Percentiles rank a stretch among this genome's conserved stretches.
Conservation (phyloP, 768 basidiomycete species). For the Tephrocybe sp. region DNA sequence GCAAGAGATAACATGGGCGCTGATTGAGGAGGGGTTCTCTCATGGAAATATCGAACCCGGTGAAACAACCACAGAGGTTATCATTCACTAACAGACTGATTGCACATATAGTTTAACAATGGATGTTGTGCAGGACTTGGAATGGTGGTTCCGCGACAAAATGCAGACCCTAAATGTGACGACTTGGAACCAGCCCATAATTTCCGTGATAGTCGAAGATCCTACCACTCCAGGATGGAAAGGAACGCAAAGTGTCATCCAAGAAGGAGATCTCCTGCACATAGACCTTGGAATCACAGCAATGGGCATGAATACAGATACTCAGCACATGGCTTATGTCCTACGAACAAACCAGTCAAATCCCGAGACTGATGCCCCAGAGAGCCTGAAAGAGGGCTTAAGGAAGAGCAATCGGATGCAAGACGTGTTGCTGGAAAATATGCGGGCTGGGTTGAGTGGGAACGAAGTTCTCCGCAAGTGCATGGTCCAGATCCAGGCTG, state of each 20-base stretch:
- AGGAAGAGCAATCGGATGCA: conserved; percentile 49
- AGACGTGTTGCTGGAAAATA: conserved; percentile 42
- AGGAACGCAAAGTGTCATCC: conserved; percentile 37
- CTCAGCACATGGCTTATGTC: conserved; percentile 56
- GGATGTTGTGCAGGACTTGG: conserved; percentile 37
- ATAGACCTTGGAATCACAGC: conserved; percentile 55
- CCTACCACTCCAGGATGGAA: conserved; percentile 42
- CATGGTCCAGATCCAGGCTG: conserved; percentile 40
- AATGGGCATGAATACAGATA: conserved; percentile 54
- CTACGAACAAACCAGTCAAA: conserved; percentile 30
- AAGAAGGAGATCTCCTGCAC: conserved; percentile 49
- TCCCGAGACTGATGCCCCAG: conserved; percentile 41
- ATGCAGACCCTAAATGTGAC: conserved; percentile 44
- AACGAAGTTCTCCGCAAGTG: conserved; percentile 42
- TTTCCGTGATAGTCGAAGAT: conserved; percentile 40
- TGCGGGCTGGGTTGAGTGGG: conserved; percentile 45
- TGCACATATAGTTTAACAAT: not conserved
- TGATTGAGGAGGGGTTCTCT: conserved; percentile 53
- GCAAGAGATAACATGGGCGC: conserved; percentile 51
- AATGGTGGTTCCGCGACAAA: conserved; percentile 54
- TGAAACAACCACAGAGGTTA: conserved; percentile 43
- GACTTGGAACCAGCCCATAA: conserved; percentile 55
- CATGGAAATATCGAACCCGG: conserved; percentile 38
- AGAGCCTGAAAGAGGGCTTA: conserved; percentile 42
- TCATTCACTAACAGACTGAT: not conserved